These are phyloP conservation scores for Rhodomyrtus tomentosa DNA, from an alignment of 345 rosid species.

Conservation along the genomic window DNA sequence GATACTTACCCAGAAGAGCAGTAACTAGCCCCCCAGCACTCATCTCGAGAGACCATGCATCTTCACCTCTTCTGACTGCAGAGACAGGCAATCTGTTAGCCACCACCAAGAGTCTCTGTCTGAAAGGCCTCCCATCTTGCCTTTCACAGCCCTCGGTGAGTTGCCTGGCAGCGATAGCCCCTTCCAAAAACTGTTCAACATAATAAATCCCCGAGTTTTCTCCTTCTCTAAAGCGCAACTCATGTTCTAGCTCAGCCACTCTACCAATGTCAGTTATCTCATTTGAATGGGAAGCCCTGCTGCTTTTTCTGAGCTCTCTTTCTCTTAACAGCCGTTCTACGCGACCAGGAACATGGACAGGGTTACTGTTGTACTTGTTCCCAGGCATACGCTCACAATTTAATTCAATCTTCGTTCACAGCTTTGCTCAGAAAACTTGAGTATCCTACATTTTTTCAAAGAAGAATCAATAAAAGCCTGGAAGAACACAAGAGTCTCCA, in stretches of 20 bases:
- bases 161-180: slow-evolving; percentile 37
- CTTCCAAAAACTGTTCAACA: slow-evolving; percentile 61
- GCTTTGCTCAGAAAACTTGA: slow-evolving; percentile 11
- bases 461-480: slow-evolving; percentile 10
- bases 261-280: slow-evolving; percentile 35
- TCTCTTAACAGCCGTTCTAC: slow-evolving; percentile 72
- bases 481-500: neutral
- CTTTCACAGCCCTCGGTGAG: slow-evolving; percentile 42
- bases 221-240: slow-evolving; percentile 33
- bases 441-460: slow-evolving; percentile 44
- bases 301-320: slow-evolving; percentile 57
- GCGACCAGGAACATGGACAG: slow-evolving; percentile 45
- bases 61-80: slow-evolving; percentile 91
- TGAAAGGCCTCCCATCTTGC: slow-evolving; percentile 57
- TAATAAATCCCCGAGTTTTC: slow-evolving; percentile 35
- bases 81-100: slow-evolving; percentile 98
- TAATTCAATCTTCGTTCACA: slow-evolving; percentile 17
- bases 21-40: slow-evolving; percentile 97
- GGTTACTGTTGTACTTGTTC: slow-evolving; percentile 61
- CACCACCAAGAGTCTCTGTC: slow-evolving; percentile 87
- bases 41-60: slow-evolving; percentile 88
- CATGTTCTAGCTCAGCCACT: slow-evolving; percentile 37
- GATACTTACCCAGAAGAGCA: slow-evolving; percentile 77
- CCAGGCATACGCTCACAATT: slow-evolving; percentile 85
- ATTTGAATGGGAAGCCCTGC: slow-evolving; percentile 29